Base-by-base conservation (phyloP, 163 green algal species). In the Prototheca stagnorum region DNA sequence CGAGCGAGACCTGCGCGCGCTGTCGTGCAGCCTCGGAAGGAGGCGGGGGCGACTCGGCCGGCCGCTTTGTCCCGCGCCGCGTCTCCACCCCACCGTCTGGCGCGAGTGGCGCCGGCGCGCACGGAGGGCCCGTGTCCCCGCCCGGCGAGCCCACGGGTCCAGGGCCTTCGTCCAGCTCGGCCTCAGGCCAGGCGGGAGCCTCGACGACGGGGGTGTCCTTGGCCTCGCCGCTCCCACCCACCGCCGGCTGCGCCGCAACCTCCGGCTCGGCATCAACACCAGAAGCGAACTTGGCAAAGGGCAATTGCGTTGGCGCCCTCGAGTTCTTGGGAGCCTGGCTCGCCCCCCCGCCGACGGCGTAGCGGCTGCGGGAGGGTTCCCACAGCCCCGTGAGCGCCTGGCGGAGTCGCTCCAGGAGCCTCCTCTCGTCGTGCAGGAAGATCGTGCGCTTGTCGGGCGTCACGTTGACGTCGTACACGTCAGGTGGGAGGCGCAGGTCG, bases 361-460 rank as follows among this genome's bases (percentile, higher is more conserved):
- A 83, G 7, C 68, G 77, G 56, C 64, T 72, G 23, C 66, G 47
- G 1, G 72, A 74, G 0, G 87, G 76, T 62, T 90, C 79, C 72
- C 81, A 96, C 25, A 85, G 44, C 4, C 62, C 20, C 23, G 72
- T 37, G 39, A 96, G 65, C 0, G 60, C 72, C 51, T 80, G 54
- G 27, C 68, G 53, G 35, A 89, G 53, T 3, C 61, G 52, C 2
- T 56, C 58, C 27, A 87, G 45, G 2, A 86, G 31, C 9, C 43
- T 58, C 22, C 36, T 35, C 39, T 62, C 54, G 19, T 59, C 35
- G 42, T 88, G 65, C 49, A 94, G 60, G 15, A 93, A 79, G 35
- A 93, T 77, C 44, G 78, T 81, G 31, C 89, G 73, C 77, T 98
- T 98, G 64, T 98, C 87, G 5, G 89, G 89, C 8, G 90, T 93